phyloP scores from a whole-genome alignment of 2,329 filamentous ascomycete species.

The Mycogone perniciosa region DNA sequence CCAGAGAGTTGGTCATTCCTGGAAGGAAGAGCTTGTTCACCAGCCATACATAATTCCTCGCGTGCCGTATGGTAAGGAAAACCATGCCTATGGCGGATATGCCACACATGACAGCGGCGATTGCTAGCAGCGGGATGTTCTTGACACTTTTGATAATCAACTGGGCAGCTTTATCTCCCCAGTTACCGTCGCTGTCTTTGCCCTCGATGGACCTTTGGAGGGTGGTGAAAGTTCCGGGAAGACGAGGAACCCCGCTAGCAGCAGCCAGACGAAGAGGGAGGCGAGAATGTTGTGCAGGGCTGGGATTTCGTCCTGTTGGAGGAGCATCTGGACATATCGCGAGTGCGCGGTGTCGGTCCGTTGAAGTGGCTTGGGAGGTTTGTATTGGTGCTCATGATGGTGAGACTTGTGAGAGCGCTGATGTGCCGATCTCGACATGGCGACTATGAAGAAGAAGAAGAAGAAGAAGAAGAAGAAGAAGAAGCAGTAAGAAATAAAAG shows the following conservation, averaged over 20 bases:
- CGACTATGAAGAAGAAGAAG: background rate
- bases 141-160: conserved; percentile 21
- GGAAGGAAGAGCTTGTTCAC: conserved; percentile 45
- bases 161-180: conserved; percentile 12
- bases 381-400: conserved; percentile 7
- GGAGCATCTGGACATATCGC: conserved; percentile 40
- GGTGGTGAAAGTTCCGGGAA: conserved; percentile 45
- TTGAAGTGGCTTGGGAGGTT: conserved; percentile 11
- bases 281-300: conserved; percentile 41
- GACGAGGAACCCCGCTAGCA: conserved; percentile 47
- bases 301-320: conserved; percentile 40
- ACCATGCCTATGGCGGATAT: conserved; percentile 30
- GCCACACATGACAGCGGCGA: conserved; percentile 37
- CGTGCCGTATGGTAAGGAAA: conserved; percentile 38
- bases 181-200: conserved; percentile 12
- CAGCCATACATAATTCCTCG: conserved; percentile 48
- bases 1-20: conserved; percentile 39
- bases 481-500: background rate
- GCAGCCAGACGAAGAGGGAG: conserved; percentile 35
- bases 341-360: conserved; percentile 25
- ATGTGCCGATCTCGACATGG: background rate
- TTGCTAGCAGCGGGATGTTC: conserved; percentile 35
- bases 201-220: conserved; percentile 23
- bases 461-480: background rate
- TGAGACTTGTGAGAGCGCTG: background rate